phyloP scores from a whole-genome alignment of 306 rosid species.

The Prunus davidiana region DNA sequence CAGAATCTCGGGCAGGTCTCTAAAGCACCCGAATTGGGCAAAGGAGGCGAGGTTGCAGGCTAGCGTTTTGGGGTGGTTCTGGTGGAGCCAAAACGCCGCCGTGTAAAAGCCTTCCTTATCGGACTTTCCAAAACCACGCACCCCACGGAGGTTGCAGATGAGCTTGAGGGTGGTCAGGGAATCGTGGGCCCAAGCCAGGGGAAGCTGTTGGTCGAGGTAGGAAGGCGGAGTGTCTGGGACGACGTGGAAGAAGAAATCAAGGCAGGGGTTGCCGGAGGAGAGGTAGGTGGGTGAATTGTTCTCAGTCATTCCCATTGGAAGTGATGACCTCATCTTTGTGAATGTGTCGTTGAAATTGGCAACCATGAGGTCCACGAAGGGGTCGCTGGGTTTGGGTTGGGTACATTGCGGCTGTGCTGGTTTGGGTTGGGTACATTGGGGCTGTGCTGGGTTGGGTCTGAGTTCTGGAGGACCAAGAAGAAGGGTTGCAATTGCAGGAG shows the following conservation, averaged over 20 bases:
- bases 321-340: no score
- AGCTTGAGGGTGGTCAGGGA: slow-evolving; percentile 52
- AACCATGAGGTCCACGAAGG: no score
- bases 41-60: slow-evolving; percentile 39
- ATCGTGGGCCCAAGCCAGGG: slow-evolving; percentile 37
- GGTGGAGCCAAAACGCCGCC: slow-evolving; percentile 47
- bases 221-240: slow-evolving; percentile 36
- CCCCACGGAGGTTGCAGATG: slow-evolving; percentile 49
- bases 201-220: slow-evolving; percentile 17
- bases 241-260: slow-evolving; percentile 49
- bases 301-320: slow-evolving; percentile 30
- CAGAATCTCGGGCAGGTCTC: slow-evolving; percentile 57
- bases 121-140: slow-evolving; percentile 56
- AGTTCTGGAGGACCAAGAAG: slow-evolving; percentile 65
- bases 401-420: background rate
- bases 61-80: slow-evolving; percentile 50
- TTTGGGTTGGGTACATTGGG: slow-evolving; percentile 2
- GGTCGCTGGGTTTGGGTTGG: slow-evolving; percentile 6
- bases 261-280: slow-evolving; percentile 44
- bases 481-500: slow-evolving; percentile 2
- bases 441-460: slow-evolving; percentile 2
- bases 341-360: no score
- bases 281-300: slow-evolving; percentile 31
- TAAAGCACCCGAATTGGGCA: slow-evolving; percentile 55
- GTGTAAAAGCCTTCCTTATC: slow-evolving; percentile 39